These are phyloP conservation scores for Yarrowia deformans DNA, from an alignment of 805 yeast species.

Conservation along the genomic window DNA sequence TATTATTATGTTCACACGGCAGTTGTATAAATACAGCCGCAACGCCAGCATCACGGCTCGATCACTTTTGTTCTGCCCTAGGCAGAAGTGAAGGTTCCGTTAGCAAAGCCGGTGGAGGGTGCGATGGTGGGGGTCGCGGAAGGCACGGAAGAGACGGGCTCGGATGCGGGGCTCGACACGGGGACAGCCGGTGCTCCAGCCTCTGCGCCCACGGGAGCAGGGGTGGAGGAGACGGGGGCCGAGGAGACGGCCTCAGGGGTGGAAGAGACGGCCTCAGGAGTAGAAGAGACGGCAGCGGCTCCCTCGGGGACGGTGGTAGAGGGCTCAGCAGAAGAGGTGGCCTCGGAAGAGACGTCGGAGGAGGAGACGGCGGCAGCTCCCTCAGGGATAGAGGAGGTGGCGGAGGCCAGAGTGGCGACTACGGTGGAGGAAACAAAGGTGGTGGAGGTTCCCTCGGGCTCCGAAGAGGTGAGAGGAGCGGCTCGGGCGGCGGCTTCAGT, in stretches of 20 bases:
- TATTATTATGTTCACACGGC: background rate
- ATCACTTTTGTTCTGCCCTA: background rate
- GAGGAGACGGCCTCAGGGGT: background rate
- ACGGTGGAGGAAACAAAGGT: constrained; percentile 30
- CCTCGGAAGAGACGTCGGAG: background rate
- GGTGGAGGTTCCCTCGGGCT: constrained; percentile 16
- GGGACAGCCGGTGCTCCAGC: constrained; percentile 12
- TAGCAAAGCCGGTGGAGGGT: background rate
- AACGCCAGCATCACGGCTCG: constrained; percentile 39
- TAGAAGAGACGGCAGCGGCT: background rate
- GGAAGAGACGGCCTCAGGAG: background rate
- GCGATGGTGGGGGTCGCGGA: background rate
- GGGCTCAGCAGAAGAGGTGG: background rate
- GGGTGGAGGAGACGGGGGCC: background rate
- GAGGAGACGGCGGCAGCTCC: background rate
- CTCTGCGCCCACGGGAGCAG: background rate
- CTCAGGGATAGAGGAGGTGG: constrained; percentile 14
- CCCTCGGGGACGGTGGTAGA: background rate
- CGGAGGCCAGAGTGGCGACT: constrained; percentile 19
- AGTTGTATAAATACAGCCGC: constrained; percentile 29
- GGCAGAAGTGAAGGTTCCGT: constrained; percentile 29
- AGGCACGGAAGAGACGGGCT: background rate
- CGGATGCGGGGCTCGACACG: background rate
- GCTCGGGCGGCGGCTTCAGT: constrained; percentile 2
- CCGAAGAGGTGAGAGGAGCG: background rate